These are phyloP conservation scores for Hansenula lynferdii DNA, from an alignment of 1,139 yeast genomes.

Conservation along the genomic window DNA sequence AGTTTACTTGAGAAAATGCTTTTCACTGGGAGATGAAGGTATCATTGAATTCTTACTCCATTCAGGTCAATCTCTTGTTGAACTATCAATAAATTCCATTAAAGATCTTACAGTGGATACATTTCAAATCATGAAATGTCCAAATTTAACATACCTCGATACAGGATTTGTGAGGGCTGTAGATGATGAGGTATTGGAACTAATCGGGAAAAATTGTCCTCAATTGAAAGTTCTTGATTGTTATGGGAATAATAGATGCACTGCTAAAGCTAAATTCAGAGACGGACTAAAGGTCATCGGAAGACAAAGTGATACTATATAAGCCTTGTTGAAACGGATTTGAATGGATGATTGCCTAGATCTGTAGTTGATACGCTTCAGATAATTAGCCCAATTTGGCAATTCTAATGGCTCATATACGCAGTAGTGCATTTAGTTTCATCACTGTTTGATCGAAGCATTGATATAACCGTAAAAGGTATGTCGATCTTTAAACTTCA, in stretches of 20 bases:
- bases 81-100: constrained; percentile 67
- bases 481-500: no score
- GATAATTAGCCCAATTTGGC: no score
- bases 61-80: constrained; percentile 61
- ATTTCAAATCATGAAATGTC: constrained; percentile 45
- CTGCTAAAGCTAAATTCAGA: constrained; percentile 47
- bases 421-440: no score
- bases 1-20: constrained; percentile 64
- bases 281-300: constrained; percentile 66
- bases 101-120: constrained; percentile 49
- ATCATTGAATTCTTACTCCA: constrained; percentile 57
- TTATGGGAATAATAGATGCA: constrained; percentile 71
- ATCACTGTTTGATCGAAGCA: no score
- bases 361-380: no score
- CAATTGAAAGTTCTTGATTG: constrained; percentile 65
- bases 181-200: constrained; percentile 56
- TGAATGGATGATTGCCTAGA: no score
- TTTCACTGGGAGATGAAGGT: constrained; percentile 57
- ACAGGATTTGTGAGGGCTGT: constrained; percentile 72
- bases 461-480: no score
- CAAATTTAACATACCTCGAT: constrained; percentile 61
- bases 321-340: constrained; percentile 5
- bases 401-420: no score
- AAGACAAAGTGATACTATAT: constrained; percentile 62
- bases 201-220: constrained; percentile 52